These are phyloP conservation scores for Lodderomyces parapsilosis DNA, from an alignment of 1,139 yeast species.

Conservation along the genomic window DNA sequence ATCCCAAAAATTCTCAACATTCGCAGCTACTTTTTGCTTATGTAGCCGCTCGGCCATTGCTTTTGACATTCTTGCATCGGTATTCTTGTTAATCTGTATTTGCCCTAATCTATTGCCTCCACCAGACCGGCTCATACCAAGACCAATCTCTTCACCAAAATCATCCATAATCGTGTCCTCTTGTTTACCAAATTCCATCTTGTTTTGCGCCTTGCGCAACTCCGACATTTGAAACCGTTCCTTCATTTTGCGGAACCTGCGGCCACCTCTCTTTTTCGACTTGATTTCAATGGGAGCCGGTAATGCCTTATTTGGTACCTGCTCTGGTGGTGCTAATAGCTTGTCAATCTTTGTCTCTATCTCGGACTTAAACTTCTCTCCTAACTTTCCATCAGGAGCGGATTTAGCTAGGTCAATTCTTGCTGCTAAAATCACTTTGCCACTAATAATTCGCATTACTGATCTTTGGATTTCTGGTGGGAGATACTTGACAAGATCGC, in stretches of 20 bases:
- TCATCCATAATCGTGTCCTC: constrained; percentile 64
- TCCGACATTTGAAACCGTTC: constrained; percentile 82
- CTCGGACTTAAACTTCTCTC: constrained; percentile 58
- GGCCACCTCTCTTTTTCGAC: constrained; percentile 86
- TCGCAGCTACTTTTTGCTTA: constrained; percentile 11
- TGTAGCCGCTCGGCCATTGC: constrained; percentile 47
- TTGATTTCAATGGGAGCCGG: constrained; percentile 79
- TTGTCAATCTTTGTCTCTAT: constrained; percentile 66
- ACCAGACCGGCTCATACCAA: constrained; percentile 64
- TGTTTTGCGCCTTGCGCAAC: constrained; percentile 77
- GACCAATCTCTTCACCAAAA: constrained; percentile 78
- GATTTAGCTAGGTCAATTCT: constrained; percentile 63
- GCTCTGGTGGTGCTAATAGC: constrained; percentile 75
- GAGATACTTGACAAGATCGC: constrained; percentile 50
- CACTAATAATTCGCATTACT: constrained; percentile 78
- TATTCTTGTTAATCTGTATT: constrained; percentile 38
- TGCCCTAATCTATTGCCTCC: constrained; percentile 29
- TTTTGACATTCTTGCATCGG: constrained; percentile 55
- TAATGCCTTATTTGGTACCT: constrained; percentile 66
- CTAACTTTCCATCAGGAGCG: constrained; percentile 53
- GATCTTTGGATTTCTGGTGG: constrained; percentile 64
- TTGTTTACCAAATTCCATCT: constrained; percentile 75
- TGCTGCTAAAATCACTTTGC: constrained; percentile 79
- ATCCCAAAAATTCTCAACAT: constrained; percentile 12
- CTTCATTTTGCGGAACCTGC: constrained; percentile 72